Conservation (phyloP, 2,329 filamentous ascomycete species). For the Cladosporium colombiae region DNA sequence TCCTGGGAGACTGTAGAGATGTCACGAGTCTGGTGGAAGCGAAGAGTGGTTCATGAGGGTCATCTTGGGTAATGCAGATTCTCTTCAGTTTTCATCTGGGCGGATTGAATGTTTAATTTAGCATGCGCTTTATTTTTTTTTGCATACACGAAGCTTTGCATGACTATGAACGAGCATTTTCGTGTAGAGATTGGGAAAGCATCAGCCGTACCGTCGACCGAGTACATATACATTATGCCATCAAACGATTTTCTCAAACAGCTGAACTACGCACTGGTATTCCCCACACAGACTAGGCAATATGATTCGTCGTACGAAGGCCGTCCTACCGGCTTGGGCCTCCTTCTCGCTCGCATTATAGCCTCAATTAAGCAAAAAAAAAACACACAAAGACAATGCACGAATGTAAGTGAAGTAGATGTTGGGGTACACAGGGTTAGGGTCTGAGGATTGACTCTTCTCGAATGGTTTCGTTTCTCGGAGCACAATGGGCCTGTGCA, state of each 20-base stretch:
- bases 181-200: background rate
- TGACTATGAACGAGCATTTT: background rate
- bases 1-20: slow-evolving; percentile 6
- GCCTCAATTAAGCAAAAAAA: background rate
- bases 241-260: no score
- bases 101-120: background rate
- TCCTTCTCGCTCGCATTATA: no score
- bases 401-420: background rate
- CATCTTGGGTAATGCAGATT: background rate
- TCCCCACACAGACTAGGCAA: background rate
- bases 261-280: no score
- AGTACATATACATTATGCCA: no score
- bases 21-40: background rate
- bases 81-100: background rate
- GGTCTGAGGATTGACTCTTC: background rate
- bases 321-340: background rate
- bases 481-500: background rate
- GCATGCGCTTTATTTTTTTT: background rate
- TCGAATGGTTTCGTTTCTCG: background rate
- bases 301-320: background rate
- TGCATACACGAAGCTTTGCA: background rate
- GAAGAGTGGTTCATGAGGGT: background rate
- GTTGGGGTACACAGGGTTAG: background rate
- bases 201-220: background rate
- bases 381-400: background rate